phyloP scores from a whole-genome alignment of 352 stramenopile genomes.

The Phytopythium mirpurense region DNA sequence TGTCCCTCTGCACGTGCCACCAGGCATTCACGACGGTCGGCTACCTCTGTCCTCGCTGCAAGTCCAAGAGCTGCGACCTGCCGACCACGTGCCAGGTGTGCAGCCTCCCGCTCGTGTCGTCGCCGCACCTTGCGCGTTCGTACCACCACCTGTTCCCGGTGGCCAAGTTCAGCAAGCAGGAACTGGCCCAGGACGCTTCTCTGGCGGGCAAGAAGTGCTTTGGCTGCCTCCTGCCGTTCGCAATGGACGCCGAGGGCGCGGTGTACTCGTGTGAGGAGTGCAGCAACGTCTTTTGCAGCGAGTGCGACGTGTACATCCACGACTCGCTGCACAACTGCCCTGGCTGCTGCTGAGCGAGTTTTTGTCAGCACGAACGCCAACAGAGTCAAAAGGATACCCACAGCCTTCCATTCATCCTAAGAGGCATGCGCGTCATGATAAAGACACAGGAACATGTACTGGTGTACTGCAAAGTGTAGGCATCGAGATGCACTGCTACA shows the following conservation, averaged over 20 bases:
- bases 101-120: conserved; percentile 94
- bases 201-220: conserved; percentile 64
- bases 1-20: conserved; percentile 85
- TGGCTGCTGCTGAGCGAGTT: conserved; percentile 69
- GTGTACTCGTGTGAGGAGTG: conserved; percentile 90
- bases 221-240: conserved; percentile 62
- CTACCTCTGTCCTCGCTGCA: conserved; percentile 94
- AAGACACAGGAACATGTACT: too few relatives aligned
- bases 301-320: conserved; percentile 98
- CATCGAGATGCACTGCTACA: too few relatives aligned
- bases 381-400: too few relatives aligned
- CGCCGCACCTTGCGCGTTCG: conserved; percentile 94
- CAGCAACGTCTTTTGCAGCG: conserved; percentile 90
- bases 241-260: conserved; percentile 34
- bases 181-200: conserved; percentile 17
- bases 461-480: too few relatives aligned
- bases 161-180: conserved; percentile 86
- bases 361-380: too few relatives aligned
- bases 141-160: conserved; percentile 99
- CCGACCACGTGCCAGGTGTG: conserved; percentile 96
- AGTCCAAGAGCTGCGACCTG: conserved; percentile 92
- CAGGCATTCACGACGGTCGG: conserved; percentile 86
- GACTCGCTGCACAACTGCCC: conserved; percentile 98
- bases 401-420: too few relatives aligned
- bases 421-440: too few relatives aligned